These are phyloP conservation scores for Phytophthora melonis DNA, from an alignment of 352 stramenopile genomes.

Conservation along the genomic window DNA sequence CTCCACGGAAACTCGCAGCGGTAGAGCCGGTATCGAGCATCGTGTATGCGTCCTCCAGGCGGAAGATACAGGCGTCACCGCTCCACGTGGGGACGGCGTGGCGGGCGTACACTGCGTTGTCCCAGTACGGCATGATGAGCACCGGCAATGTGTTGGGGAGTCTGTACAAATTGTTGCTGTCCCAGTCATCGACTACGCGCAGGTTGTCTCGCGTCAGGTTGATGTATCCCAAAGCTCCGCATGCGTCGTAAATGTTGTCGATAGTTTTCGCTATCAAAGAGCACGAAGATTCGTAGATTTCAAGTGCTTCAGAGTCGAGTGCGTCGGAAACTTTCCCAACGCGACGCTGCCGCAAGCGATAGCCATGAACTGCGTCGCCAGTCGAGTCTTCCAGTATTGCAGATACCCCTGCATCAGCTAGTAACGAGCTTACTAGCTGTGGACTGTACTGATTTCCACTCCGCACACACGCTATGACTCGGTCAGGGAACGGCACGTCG, in stretches of 20 bases:
- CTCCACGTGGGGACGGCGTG: slow-evolving; percentile 40
- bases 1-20: slow-evolving; percentile 3
- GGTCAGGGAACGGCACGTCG: slow-evolving; percentile 15
- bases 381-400: slow-evolving; percentile 12
- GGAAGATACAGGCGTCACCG: slow-evolving; percentile 33
- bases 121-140: slow-evolving; percentile 47
- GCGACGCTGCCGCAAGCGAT: slow-evolving; percentile 2
- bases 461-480: slow-evolving; percentile 23
- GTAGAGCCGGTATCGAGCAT: not conserved
- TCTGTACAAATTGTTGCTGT: slow-evolving; percentile 24
- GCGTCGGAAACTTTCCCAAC: slow-evolving; percentile 18
- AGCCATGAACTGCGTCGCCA: slow-evolving; percentile 2
- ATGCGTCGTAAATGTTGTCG: slow-evolving; percentile 25
- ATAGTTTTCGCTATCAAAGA: slow-evolving; percentile 22
- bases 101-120: slow-evolving; percentile 26
- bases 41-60: slow-evolving; percentile 11
- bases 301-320: slow-evolving; percentile 5
- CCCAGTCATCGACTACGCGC: slow-evolving; percentile 25
- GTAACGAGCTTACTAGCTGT: not conserved
- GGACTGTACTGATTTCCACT: not conserved
- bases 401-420: not conserved
- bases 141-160: slow-evolving; percentile 39
- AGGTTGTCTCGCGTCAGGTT: slow-evolving; percentile 32
- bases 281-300: not conserved
- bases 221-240: slow-evolving; percentile 17